Evolutionary conservation across 108 stramenopile species (phyloP).

Genomic region (Pseudonitzschia multiseries): DNA sequence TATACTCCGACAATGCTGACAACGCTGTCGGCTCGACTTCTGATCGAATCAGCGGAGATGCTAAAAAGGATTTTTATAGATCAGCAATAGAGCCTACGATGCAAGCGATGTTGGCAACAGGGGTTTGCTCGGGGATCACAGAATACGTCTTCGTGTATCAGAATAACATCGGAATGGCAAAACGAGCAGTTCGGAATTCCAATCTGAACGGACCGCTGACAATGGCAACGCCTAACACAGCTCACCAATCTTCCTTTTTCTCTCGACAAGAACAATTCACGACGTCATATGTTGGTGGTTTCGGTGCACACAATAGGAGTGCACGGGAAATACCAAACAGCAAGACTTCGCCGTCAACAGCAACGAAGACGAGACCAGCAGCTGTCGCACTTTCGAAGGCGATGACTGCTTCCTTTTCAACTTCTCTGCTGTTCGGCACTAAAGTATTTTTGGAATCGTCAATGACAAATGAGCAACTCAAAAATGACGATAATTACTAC

Average conservation of each 20-base stretch:
- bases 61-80: not conserved
- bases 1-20: not conserved
- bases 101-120: conserved; percentile 29
- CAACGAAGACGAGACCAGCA: not conserved
- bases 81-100: not conserved
- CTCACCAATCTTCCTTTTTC: not conserved
- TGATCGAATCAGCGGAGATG: not conserved
- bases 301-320: not conserved
- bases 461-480: not conserved
- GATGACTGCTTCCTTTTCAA: not conserved
- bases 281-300: not conserved
- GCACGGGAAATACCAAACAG: not conserved
- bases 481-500: conserved; percentile 5
- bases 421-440: conserved; percentile 30
- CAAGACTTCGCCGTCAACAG: not conserved
- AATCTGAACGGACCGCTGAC: not conserved
- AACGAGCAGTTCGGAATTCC: not conserved
- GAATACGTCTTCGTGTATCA: not conserved
- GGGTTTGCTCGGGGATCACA: conserved; percentile 4
- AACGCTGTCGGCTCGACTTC: not conserved
- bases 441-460: conserved; percentile 22
- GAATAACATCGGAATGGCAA: not conserved
- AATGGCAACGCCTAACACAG: not conserved
- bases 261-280: not conserved
- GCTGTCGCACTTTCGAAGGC: conserved; percentile 3